Percentiles rank a stretch among this genome's conserved stretches.
phyloP scores from a whole-genome alignment of 495 filamentous ascomycete species.

The Physcia stellaris region DNA sequence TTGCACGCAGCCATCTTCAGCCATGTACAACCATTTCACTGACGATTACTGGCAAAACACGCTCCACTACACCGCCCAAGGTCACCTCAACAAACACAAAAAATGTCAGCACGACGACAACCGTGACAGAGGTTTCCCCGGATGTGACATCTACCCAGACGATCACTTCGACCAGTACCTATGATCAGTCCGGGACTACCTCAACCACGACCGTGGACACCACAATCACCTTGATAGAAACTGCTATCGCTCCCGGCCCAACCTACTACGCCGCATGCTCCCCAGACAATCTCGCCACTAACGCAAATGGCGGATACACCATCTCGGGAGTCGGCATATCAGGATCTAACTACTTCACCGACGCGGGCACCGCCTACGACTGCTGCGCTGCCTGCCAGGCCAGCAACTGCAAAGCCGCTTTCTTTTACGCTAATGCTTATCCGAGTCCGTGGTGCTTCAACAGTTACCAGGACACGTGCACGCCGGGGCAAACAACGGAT shows the following conservation, averaged over 20 bases:
- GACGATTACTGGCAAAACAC: background rate
- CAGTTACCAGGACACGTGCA: no score
- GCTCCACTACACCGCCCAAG: background rate
- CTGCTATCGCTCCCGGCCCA: constrained; percentile 1
- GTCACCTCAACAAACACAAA: background rate
- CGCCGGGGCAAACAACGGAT: no score
- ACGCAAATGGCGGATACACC: constrained; percentile 6
- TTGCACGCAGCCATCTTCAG: background rate
- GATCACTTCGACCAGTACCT: background rate
- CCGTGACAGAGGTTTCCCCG: background rate
- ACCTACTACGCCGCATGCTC: constrained; percentile 6
- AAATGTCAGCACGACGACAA: background rate
- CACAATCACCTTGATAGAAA: background rate
- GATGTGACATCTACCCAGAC: constrained; percentile 6
- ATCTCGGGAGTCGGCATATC: background rate
- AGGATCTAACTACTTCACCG: background rate
- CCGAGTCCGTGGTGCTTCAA: no score
- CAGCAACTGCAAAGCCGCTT: no score
- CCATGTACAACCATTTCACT: background rate
- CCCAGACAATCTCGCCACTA: constrained; percentile 6
- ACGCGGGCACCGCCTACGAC: background rate
- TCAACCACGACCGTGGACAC: background rate
- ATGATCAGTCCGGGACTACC: constrained; percentile 3
- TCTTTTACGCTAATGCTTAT: no score
- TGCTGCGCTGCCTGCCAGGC: background rate